These are phyloP conservation scores for Camellia sinensis DNA, from an alignment of 148 eudicot genomes.

Conservation along the genomic window DNA sequence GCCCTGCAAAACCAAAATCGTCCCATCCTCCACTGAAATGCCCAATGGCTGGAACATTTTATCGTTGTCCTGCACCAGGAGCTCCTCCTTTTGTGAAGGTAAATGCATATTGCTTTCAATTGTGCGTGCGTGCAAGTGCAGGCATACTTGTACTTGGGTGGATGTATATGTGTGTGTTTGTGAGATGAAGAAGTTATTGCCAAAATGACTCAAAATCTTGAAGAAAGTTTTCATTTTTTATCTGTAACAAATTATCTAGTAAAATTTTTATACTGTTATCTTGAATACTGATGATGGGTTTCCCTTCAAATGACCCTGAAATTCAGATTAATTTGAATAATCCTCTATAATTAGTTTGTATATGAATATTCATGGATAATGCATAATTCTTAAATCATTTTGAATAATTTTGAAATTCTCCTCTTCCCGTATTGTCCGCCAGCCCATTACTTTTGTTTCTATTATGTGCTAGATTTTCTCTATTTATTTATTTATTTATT, in stretches of 20 bases:
- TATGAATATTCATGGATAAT: too few relatives aligned
- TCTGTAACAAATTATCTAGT: background rate
- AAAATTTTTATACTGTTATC: background rate
- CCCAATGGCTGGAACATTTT: slow-evolving; percentile 61
- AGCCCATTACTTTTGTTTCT: too few relatives aligned
- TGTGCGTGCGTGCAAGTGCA: background rate
- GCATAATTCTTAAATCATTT: too few relatives aligned
- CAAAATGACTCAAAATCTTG: background rate
- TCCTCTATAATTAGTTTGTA: too few relatives aligned
- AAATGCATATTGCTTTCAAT: background rate
- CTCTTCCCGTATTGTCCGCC: too few relatives aligned
- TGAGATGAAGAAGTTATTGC: background rate
- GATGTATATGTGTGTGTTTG: background rate
- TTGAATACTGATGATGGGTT: background rate
- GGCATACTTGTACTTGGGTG: background rate
- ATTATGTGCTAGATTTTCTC: background rate
- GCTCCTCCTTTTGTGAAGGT: slow-evolving; percentile 55
- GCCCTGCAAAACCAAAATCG: slow-evolving; percentile 40
- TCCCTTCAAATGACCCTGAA: too few relatives aligned
- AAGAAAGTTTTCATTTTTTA: background rate
- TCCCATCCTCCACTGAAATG: slow-evolving; percentile 52
- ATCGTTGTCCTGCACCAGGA: slow-evolving; percentile 48
- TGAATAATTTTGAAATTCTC: too few relatives aligned
- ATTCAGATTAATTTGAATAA: too few relatives aligned
- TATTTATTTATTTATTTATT: background rate